Percentiles rank a stretch among this genome's conserved stretches.
Evolutionary conservation across 805 yeast species (phyloP).

Genomic region (Kodamaea leandrae): DNA sequence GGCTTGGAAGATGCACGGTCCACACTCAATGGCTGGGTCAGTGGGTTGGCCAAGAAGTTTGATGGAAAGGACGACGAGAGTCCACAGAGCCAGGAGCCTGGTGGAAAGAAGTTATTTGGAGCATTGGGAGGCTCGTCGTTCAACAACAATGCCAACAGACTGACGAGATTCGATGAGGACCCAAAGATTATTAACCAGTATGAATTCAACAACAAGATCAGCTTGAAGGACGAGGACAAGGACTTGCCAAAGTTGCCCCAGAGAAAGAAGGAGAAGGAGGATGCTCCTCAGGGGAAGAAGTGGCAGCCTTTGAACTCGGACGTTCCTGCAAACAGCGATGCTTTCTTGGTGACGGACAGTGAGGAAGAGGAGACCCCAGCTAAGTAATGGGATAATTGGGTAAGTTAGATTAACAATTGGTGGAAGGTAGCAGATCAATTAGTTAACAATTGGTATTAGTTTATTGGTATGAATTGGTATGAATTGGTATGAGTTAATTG

Average conservation of each 20-base stretch:
- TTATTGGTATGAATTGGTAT: neutral
- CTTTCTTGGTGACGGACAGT: conserved; percentile 43
- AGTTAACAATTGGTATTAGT: neutral
- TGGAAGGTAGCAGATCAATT: too few relatives aligned
- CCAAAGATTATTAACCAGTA: conserved; percentile 48
- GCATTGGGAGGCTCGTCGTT: conserved; percentile 47
- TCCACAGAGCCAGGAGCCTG: conserved; percentile 10
- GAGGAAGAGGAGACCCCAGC: conserved; percentile 41
- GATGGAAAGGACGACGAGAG: conserved; percentile 15
- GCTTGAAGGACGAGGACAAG: conserved; percentile 31
- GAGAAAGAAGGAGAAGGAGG: conserved; percentile 10
- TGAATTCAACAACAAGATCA: conserved; percentile 48
- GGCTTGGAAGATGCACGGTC: conserved; percentile 79
- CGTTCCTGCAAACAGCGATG: conserved; percentile 41
- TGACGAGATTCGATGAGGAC: conserved; percentile 47
- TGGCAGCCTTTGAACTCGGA: conserved; percentile 41
- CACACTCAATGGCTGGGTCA: conserved; percentile 76
- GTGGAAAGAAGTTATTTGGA: conserved; percentile 39
- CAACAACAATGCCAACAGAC: conserved; percentile 15
- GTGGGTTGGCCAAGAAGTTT: conserved; percentile 57
- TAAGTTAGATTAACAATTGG: neutral
- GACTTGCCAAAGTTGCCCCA: conserved; percentile 26
- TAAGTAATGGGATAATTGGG: too few relatives aligned
- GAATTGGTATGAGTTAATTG: neutral
- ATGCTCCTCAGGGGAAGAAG: conserved; percentile 17